Conservation (phyloP, 805 yeast genomes). For the Candida sanyiensis region DNA sequence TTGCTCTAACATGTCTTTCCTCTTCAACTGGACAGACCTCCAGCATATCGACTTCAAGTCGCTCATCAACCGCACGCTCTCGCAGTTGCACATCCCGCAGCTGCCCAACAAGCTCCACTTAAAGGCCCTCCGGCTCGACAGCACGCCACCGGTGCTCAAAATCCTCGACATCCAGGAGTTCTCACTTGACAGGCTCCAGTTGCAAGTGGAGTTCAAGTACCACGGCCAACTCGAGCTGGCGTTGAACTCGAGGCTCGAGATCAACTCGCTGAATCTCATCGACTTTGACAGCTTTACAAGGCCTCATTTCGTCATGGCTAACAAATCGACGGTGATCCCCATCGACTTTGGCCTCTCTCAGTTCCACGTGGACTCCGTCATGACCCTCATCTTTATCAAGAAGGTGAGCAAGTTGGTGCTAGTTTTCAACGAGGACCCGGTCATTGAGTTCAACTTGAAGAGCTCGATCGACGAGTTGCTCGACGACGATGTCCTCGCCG, state of each 20-base stretch:
- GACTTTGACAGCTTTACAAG: constrained; percentile 24
- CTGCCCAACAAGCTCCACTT: constrained; percentile 20
- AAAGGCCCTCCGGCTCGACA: constrained; percentile 15
- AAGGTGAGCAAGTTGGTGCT: constrained; percentile 18
- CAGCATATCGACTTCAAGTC: constrained; percentile 19
- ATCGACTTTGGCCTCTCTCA: constrained; percentile 21
- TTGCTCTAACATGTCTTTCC: constrained; percentile 19
- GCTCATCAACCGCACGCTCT: constrained; percentile 20
- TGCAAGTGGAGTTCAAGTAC: constrained; percentile 23
- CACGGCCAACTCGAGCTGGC: constrained; percentile 18
- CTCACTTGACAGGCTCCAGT: constrained; percentile 15
- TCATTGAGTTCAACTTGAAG: constrained; percentile 19
- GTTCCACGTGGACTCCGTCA: constrained; percentile 17
- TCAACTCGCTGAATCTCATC: constrained; percentile 22
- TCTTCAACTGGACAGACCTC: constrained; percentile 23
- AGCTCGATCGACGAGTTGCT: constrained; percentile 25
- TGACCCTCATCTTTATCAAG: constrained; percentile 21
- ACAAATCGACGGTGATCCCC: constrained; percentile 23
- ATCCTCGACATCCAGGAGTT: constrained; percentile 22
- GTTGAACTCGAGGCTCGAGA: constrained; percentile 21
- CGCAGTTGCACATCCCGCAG: constrained; percentile 14
- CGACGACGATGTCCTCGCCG: constrained; percentile 21
- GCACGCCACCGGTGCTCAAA: constrained; percentile 17
- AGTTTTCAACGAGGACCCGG: constrained; percentile 24
- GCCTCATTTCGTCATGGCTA: constrained; percentile 22